Percentiles rank a stretch among this genome's conserved stretches.
Evolutionary conservation across 805 yeast species (phyloP).

Genomic region (Barnettozyma siamensis): DNA sequence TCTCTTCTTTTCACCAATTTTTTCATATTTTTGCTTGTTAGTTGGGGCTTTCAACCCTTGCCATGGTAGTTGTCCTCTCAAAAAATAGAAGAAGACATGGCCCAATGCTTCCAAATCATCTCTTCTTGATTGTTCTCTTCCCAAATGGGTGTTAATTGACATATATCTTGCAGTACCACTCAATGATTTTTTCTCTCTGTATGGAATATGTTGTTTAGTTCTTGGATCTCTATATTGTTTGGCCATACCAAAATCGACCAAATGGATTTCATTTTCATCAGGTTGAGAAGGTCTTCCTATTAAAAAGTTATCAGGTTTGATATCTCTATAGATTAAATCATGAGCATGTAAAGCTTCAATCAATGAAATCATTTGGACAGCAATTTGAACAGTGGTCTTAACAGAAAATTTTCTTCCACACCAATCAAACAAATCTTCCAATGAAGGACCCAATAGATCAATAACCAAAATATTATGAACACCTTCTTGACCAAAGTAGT

Average conservation of each 20-base stretch:
- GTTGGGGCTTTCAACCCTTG: slow-evolving; percentile 98
- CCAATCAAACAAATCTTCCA: slow-evolving; percentile 85
- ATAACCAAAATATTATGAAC: slow-evolving; percentile 72
- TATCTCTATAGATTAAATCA: slow-evolving; percentile 75
- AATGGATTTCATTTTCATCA: slow-evolving; percentile 78
- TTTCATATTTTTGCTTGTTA: slow-evolving; percentile 95
- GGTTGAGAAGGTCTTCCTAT: slow-evolving; percentile 85
- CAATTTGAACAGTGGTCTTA: slow-evolving; percentile 68
- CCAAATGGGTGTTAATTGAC: slow-evolving; percentile 96
- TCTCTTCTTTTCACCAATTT: slow-evolving; percentile 94
- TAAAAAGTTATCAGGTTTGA: slow-evolving; percentile 94
- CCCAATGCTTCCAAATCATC: slow-evolving; percentile 96
- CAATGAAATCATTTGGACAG: slow-evolving; percentile 70
- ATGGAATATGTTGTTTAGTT: slow-evolving; percentile 92
- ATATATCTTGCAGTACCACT: slow-evolving; percentile 99
- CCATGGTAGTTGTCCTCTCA: slow-evolving; percentile 96
- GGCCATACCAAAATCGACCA: slow-evolving; percentile 98
- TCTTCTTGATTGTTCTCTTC: slow-evolving; percentile 93
- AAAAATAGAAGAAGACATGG: slow-evolving; percentile 91
- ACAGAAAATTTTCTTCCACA: slow-evolving; percentile 71
- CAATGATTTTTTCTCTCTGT: slow-evolving; percentile 89
- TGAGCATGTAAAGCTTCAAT: slow-evolving; percentile 72
- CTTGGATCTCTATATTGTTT: slow-evolving; percentile 96
- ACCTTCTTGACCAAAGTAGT: slow-evolving; percentile 83
- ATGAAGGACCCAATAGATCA: slow-evolving; percentile 72